Base-by-base conservation (phyloP, 768 basidiomycete species). In the Pleurotus salmoneostramineus region DNA sequence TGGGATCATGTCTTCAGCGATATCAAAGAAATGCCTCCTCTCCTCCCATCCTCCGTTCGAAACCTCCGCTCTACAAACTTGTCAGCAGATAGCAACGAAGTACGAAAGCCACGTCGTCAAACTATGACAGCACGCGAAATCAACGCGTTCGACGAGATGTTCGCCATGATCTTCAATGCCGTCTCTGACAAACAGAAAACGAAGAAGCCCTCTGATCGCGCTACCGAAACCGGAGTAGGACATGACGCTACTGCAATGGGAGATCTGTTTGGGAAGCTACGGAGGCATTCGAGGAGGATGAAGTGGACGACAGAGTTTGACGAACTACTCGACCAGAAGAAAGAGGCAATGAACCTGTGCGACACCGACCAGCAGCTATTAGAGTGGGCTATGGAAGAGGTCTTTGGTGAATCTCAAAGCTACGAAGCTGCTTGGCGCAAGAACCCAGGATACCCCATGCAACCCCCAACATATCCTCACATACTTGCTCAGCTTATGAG, bases 401-500 rank as follows among this genome's bases (percentile, higher is more conserved):
- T 94, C 2, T 95, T 94, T 63, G 83, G 72, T 12, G 81, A 83
- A 62, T 83, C 82, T 3, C 64, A 72, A 63, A 66, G 68, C 48
- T 83, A 80, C 65, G 82, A 82, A 61, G 75, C 73, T 36, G 78
- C 74, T 12, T 79, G 79, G 0, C 74, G 71, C 37, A 65, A 69
- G 37, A 75, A 32, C 15, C 40, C 54, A 46, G 65, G 67, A 15
- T 56, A 71, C 43, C 77, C 74, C 1, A 69, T 74, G 49, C 87
- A 87, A 59, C 81, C 84, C 6, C 77, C 82, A 0, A 77, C 83
- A 15, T 96, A 95, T 66, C 85, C 92, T 0, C 80, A 85, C 61
- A 74, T 94, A 35, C 78, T 97, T 57, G 85, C 89, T 4, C 78
- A 82, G 47, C 83, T 95, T 56, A 93, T 97, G 82, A 77, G 77